Evolutionary conservation across 2,329 filamentous ascomycete genomes (phyloP), one percentile per base, ranked within the genome.

Genomic region (Sporothrix pallida): DNA sequence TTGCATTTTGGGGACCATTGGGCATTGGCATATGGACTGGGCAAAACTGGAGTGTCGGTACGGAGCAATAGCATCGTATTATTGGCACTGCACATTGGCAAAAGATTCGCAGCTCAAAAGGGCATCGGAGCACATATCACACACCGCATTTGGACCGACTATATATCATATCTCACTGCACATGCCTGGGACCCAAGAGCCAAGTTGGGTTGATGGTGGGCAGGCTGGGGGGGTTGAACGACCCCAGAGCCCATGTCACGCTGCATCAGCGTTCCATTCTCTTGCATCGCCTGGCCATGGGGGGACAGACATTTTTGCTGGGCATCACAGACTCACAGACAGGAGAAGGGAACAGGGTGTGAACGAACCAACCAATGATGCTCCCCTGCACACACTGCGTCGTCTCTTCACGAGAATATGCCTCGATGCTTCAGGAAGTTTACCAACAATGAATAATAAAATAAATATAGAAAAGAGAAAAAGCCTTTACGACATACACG

Each of bases 191-290:
- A 26, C n/a, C 31, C 31, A 37, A 37, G 31, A 37, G 31, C 31
- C 20, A 20, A 48, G 20, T 67, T 48, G 62, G 20, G 42, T 46
- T 37, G 31, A 37, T 37, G 31, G 31, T 37, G 31, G 31, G 31
- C 37, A 42, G 26, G n/a, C 62, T 67, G 42, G n/a, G 20, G 20
- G 52, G n/a, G 8, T 5, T 10, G 20, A 62, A 17, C 20, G 46
- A 69, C 65, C 31, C 31, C 31, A 37, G 31, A 37, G 31, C 31
- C 46, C 65, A 50, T 69, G 65, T 20, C 48, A 37, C 20, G 65
- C 65, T 69, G 65, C 26, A 54, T 42, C 50, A 56, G 50, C 69
- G 69, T 71, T 71, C 52, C 70, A 63, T 62, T 50, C 23, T 48
- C 8, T n/a, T 71, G 52, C 54, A 68, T 68, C 26, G 65, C 65